Evolutionary conservation across 106 monocot genomes (phyloP).

Genomic region (Dioscorea zingiberensis): DNA sequence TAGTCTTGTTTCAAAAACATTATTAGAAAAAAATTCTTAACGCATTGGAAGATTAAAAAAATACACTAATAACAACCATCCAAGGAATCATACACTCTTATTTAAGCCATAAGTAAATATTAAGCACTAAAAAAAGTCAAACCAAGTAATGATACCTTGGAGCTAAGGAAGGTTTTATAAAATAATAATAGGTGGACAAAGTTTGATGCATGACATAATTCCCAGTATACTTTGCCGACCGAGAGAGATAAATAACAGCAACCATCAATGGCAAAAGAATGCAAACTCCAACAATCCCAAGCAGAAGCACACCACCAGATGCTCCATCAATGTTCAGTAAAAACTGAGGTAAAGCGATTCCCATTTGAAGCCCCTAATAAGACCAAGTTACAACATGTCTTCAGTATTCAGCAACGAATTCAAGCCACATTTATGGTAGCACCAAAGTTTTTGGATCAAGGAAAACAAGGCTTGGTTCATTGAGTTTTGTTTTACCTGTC

Average conservation of each 20-base stretch:
- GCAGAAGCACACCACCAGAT: slow-evolving; percentile 74
- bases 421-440: no score
- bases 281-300: slow-evolving; percentile 91
- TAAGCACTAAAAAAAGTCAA: no score
- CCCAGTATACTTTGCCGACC: slow-evolving; percentile 86
- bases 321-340: slow-evolving; percentile 77
- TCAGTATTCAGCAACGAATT: no score
- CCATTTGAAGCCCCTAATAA: slow-evolving; percentile 84
- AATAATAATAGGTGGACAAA: slow-evolving; percentile 70
- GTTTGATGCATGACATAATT: slow-evolving; percentile 93
- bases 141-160: slow-evolving; percentile 44
- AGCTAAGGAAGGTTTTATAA: slow-evolving; percentile 82
- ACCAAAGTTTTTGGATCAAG: no score
- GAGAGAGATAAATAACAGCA: slow-evolving; percentile 84
- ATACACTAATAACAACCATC: no score
- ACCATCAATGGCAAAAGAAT: slow-evolving; percentile 78
- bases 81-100: no score
- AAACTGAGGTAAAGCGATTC: slow-evolving; percentile 90
- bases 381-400: not conserved
- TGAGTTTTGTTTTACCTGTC: slow-evolving; percentile 37
- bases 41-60: no score
- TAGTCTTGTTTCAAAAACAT: no score
- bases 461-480: no score
- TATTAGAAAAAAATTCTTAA: no score
- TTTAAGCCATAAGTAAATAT: no score